Conservation (phyloP, 1,139 yeast species). For the Candida sanyaensis region DNA sequence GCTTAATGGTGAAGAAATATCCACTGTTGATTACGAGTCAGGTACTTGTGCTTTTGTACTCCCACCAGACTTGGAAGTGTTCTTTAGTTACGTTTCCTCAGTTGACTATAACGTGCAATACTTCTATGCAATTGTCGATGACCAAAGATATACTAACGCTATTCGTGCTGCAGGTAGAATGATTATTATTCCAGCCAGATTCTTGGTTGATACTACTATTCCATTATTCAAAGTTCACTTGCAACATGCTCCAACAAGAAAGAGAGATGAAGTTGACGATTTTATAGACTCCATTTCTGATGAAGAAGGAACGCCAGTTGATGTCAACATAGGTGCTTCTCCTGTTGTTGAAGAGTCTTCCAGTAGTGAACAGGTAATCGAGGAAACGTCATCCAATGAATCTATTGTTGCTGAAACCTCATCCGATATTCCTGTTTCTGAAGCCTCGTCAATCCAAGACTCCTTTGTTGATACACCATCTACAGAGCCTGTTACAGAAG, state of each 20-base stretch:
- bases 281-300: constrained; percentile 30
- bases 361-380: constrained; percentile 2
- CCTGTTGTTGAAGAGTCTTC: constrained; percentile 16
- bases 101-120: constrained; percentile 39
- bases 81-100: constrained; percentile 26
- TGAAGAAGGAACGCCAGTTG: constrained; percentile 27
- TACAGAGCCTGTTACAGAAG: too few species aligned
- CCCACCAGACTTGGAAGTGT: constrained; percentile 29
- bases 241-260: constrained; percentile 31
- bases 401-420: constrained; percentile 20
- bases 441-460: neutral
- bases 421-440: neutral
- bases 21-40: constrained; percentile 42
- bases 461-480: too few species aligned
- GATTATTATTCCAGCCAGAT: constrained; percentile 34
- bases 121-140: constrained; percentile 33
- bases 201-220: constrained; percentile 23
- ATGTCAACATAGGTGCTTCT: constrained; percentile 14
- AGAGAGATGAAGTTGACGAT: constrained; percentile 35
- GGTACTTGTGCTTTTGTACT: constrained; percentile 45
- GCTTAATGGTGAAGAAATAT: constrained; percentile 33
- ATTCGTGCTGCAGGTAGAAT: constrained; percentile 37
- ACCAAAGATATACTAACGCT: constrained; percentile 33
- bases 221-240: constrained; percentile 34
- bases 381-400: constrained; percentile 16